These are phyloP conservation scores for Metroxylon sagu DNA, from an alignment of 176 grass and related monocot species.

Conservation along the genomic window DNA sequence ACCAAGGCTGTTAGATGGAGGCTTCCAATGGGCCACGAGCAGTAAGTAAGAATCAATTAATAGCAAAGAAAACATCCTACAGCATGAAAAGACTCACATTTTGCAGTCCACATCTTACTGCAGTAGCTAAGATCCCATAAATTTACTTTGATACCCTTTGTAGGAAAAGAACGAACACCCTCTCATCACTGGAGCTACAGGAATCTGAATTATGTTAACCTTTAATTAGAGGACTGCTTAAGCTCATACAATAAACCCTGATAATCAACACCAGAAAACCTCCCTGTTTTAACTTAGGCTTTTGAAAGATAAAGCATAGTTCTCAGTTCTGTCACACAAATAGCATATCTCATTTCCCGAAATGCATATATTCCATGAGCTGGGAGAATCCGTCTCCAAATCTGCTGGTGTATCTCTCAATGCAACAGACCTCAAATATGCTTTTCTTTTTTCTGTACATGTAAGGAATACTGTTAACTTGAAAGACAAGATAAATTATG, in stretches of 20 bases:
- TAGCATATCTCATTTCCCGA: constrained; percentile 48
- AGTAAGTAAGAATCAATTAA: constrained; percentile 28
- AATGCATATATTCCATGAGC: constrained; percentile 65
- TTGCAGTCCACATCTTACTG: constrained; percentile 77
- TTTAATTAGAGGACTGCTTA: no score
- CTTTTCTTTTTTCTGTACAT: constrained; percentile 77
- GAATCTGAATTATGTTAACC: no score
- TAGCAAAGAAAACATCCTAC: constrained; percentile 1
- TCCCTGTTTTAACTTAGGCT: background rate
- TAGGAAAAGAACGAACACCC: background rate
- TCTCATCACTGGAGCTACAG: no score
- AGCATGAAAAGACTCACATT: constrained; percentile 49
- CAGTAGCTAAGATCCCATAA: constrained; percentile 74
- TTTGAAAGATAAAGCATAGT: constrained; percentile 39
- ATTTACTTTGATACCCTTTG: constrained; percentile 62
- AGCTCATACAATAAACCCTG: no score
- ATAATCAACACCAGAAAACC: background rate
- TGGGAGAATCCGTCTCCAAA: constrained; percentile 30
- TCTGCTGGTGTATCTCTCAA: constrained; percentile 30
- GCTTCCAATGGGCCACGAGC: constrained; percentile 29
- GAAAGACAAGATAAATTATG: constrained; percentile 7
- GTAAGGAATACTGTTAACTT: constrained; percentile 63
- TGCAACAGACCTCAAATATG: constrained; percentile 40
- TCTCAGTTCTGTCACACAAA: constrained; percentile 58
- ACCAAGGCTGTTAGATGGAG: constrained; percentile 63